A percentile compares a stretch with the other conserved stretches of the same genome.
These are phyloP conservation scores for Pestalotiopsis sp. DNA, from an alignment of 2,329 filamentous ascomycete species.

Conservation along the genomic window DNA sequence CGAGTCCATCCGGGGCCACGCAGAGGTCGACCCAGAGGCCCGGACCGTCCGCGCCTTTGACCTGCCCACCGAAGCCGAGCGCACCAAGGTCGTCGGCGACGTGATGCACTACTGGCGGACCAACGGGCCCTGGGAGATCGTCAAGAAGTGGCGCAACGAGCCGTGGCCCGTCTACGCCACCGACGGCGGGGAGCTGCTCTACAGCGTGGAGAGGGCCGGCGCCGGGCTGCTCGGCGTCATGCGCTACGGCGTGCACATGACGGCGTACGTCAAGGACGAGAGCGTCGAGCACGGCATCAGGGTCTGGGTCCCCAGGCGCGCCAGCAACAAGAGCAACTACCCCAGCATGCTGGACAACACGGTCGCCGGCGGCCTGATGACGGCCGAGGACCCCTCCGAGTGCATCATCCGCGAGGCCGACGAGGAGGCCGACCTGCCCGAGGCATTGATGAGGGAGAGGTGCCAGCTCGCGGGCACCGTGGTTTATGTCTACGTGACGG, in stretches of 20 bases:
- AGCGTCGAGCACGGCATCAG: conserved; percentile 59
- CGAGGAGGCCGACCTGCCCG: conserved; percentile 85
- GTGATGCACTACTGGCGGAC: conserved; percentile 71
- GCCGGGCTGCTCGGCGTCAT: conserved; percentile 75
- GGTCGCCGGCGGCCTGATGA: conserved; percentile 81
- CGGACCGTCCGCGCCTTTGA: conserved; percentile 68
- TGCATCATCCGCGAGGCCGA: conserved; percentile 83
- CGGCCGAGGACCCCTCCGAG: conserved; percentile 79
- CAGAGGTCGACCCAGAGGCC: conserved; percentile 61
- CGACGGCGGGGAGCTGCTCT: conserved; percentile 59
- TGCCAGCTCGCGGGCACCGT: conserved; percentile 69
- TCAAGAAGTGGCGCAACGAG: conserved; percentile 81
- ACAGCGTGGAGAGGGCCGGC: conserved; percentile 78
- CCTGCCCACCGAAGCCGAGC: conserved; percentile 60
- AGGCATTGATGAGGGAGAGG: conserved; percentile 64
- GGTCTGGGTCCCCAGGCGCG: conserved; percentile 83
- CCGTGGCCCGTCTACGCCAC: conserved; percentile 76
- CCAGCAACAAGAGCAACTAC: conserved; percentile 82
- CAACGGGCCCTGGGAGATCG: conserved; percentile 72
- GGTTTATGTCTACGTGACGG: conserved; percentile 84
- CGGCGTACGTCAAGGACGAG: conserved; percentile 64
- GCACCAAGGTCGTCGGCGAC: conserved; percentile 58
- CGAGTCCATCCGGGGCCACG: conserved; percentile 54
- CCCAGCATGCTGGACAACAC: conserved; percentile 94
- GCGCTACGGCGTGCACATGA: conserved; percentile 83